A percentile compares a stretch with the other conserved stretches of the same genome.
phyloP scores from a whole-genome alignment of 2,329 filamentous ascomycete species.

The Colletotrichum melonis region DNA sequence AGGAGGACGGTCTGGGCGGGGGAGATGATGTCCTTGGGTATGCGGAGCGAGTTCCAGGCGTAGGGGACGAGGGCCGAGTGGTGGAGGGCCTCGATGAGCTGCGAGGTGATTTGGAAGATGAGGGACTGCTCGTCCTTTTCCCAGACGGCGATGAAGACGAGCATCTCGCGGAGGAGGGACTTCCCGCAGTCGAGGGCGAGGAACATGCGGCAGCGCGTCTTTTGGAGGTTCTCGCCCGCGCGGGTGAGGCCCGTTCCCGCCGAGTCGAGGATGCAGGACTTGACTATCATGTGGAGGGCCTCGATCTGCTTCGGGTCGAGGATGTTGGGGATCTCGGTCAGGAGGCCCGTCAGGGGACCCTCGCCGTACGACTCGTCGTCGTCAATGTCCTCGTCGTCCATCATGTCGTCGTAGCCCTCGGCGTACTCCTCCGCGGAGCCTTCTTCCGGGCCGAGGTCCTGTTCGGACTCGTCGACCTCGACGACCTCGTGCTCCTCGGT shows the following conservation, averaged over 20 bases:
- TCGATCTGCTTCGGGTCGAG: slow-evolving; percentile 95
- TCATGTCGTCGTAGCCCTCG: slow-evolving; percentile 61
- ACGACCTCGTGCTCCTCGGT: slow-evolving; percentile 58
- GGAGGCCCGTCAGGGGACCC: slow-evolving; percentile 81
- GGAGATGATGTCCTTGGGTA: slow-evolving; percentile 95
- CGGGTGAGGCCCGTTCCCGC: slow-evolving; percentile 75
- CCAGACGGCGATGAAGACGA: slow-evolving; percentile 98
- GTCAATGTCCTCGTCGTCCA: slow-evolving; percentile 75
- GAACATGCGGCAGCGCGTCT: slow-evolving; percentile 89
- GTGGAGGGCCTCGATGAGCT: slow-evolving; percentile 93
- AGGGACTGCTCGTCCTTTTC: slow-evolving; percentile 93
- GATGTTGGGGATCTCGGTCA: slow-evolving; percentile 95
- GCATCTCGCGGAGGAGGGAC: slow-evolving; percentile 87
- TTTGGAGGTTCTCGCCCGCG: slow-evolving; percentile 85
- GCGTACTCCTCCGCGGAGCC: slow-evolving; percentile 36
- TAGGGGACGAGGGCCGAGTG: slow-evolving; percentile 91
- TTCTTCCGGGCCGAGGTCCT: slow-evolving; percentile 59
- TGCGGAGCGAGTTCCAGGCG: slow-evolving; percentile 90
- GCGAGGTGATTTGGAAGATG: slow-evolving; percentile 96
- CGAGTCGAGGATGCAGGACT: slow-evolving; percentile 91
- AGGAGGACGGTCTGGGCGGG: slow-evolving; percentile 94
- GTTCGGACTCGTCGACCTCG: slow-evolving; percentile 61
- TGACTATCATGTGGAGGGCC: slow-evolving; percentile 96
- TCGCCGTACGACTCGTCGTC: slow-evolving; percentile 85
- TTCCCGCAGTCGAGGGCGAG: slow-evolving; percentile 90